Base-by-base conservation (phyloP, 805 yeast species). In the Candida maltosa region DNA sequence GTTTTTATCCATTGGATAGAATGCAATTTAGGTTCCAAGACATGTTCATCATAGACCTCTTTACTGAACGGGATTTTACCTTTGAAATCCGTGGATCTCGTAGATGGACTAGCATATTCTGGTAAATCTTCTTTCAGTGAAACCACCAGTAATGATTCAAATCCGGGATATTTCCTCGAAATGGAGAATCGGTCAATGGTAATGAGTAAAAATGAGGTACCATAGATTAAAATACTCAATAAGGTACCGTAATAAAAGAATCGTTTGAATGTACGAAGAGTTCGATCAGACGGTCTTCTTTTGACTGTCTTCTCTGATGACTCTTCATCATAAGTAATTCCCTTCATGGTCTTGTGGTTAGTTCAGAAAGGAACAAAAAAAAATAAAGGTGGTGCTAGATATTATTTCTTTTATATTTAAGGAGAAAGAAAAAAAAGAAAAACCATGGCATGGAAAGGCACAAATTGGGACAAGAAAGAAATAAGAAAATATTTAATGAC, bases 1-100 rank as follows among this genome's bases (percentile, higher is more conserved):
- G 64, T 62, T 12, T 58, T 63, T 29, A 86, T 75, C 95, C 95
- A 87, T 54, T 83, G 91, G 21, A 87, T 65, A 6, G 72, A 55
- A 41, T 75, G 73, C 32, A 49, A 57, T 11, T 62, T 56, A 0
- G 93, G 82, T 0, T 52, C 41, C 46, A 83, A 83, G 3, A 19
- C 25, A n/a, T 73, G 66, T 1, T 78, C 78, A 33, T 75, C 73
- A 44, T 91, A 69, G 2, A 58, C 58, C 7, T 49, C 51, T 3
- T 53, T 40, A 22, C 60, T 52, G 30, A 67, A 45, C 12, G 57
- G 59, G 7, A 41, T 39, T 38, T 54, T 57, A 1, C 57, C 59
- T 10, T 42, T 42, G 23, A 35, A 19, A 23, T 30, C 17, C 4
- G 25, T 17, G 31, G 30, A 29, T 41, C 37, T 12, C 25, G 36